phyloP scores from a whole-genome alignment of 1,139 yeast genomes.

The Hyphopichia burtonii region DNA sequence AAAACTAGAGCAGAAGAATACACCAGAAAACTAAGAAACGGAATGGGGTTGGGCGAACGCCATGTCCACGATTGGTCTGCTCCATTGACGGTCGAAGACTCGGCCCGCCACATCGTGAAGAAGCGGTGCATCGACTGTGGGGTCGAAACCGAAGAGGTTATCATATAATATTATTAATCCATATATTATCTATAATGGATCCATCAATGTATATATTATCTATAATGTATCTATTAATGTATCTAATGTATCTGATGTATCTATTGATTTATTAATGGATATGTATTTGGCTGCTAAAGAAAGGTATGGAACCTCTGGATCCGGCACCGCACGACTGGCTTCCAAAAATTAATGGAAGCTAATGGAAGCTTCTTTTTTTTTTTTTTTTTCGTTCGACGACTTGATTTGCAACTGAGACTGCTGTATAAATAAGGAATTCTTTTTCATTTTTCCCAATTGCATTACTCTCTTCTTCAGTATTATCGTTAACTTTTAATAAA shows the following conservation, averaged over 20 bases:
- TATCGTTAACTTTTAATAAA: background rate
- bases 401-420: slow-evolving; percentile 6
- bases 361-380: slow-evolving; percentile 30
- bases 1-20: slow-evolving; percentile 91
- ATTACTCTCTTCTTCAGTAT: too few species aligned
- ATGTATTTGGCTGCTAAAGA: background rate
- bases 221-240: background rate
- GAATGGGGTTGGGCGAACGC: slow-evolving; percentile 45
- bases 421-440: background rate
- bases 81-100: slow-evolving; percentile 46
- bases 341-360: slow-evolving; percentile 33
- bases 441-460: too few species aligned
- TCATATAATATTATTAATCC: slow-evolving; percentile 14
- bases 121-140: slow-evolving; percentile 83
- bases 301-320: background rate
- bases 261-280: too few species aligned
- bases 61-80: slow-evolving; percentile 84
- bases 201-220: too few species aligned
- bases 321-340: too few species aligned
- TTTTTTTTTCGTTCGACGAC: slow-evolving; percentile 15
- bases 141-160: slow-evolving; percentile 70
- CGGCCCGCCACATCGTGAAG: slow-evolving; percentile 34
- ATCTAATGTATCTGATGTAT: too few species aligned
- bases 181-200: background rate
- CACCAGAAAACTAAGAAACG: slow-evolving; percentile 66